Base-by-base conservation (phyloP, 441 rosid genomes). In the Bruguiera hainesii region DNA sequence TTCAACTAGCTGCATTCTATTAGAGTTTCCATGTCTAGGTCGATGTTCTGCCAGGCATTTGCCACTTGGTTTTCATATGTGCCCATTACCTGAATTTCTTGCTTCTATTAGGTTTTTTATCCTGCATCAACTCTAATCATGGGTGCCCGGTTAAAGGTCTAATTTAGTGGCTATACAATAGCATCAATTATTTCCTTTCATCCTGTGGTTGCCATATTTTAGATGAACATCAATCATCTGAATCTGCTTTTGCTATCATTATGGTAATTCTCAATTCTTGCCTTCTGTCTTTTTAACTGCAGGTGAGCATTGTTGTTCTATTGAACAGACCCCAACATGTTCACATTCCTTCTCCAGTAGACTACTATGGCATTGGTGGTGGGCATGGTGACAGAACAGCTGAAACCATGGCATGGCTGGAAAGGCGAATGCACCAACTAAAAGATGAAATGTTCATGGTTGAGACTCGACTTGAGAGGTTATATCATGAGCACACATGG, bases 381-480 rank as follows among this genome's bases (percentile, higher is more conserved):
- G 71, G 71, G 60, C 66, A 50, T 0, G 74, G 80, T 19, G 82
- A 73, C 62, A 72, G 79, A 58, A 26, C 80, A 56, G 70, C 78
- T 8, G 94, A 80, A 76, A 78, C 81, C 33, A 78, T 79, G 15
- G 83, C 80, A 18, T 87, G 97, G 97, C 64, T 90, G 75, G 98
- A 95, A 81, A 87, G 80, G 75, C 82, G 93, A 78, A 60, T 85
- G 70, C 88, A 85, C 76, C 84, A 88, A 78, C 88, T 95, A 33
- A 85, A 87, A 72, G 93, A 91, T 23, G 98, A 88, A 82, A 84
- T 91, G 81, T 61, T 81, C 18, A 87, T 89, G 88, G 88, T 86
- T 6, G 98, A 90, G 78, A 82, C 82, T 48, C 82, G 84, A 79
- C 78, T 91, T 49, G 91, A 90, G 84, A 85, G 98, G 74, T 84